Evolutionary conservation across 768 basidiomycete genomes (phyloP), one percentile per base, ranked within the genome.

Genomic region (Mycena capillaripes): DNA sequence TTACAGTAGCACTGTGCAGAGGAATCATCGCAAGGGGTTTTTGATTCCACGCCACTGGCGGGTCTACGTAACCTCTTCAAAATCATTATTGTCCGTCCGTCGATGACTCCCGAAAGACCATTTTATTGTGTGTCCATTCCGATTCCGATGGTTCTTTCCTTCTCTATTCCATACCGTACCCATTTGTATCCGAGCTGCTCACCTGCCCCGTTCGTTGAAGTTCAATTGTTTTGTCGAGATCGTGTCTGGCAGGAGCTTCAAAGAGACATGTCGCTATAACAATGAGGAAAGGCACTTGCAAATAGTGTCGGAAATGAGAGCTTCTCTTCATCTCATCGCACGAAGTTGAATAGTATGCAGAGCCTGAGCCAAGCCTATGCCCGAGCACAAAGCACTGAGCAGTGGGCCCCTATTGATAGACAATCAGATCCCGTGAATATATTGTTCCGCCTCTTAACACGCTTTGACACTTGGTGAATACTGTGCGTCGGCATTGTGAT

Each of bases 41-140:
- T 10, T 19, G 10, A 32, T 34, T 36, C 30, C 30, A 11, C 32
- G 21, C 32, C 21, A 56, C 32, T 34, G 8, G 0, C 9, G 55
- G 55, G 21, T n/a, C 6, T 21, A 34, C 29, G 4, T 32, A 36
- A 21, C 55, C 30, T 56, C 3, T 34, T 36, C 34, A 21, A 56
- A 32, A 34, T n/a, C 32, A 56, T 56, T 56, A 56, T 56, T 56
- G 55, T 56, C 30, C 46, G n/a, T 23, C 46, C 23, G 9, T 25
- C 23, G 16, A 23, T 23, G 46, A 48, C 55, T 32, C 21, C 21
- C 2, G 14, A 16, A 42, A 36, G 16, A 5, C 3, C 27, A 9
- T 36, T n/a, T 58, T 60, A 30, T 60, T 44, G 58, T 40, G 38
- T 60, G 58, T 60, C 40, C 38, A 60, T 60, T 40, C 58, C 27